Conservation (phyloP, 2,329 filamentous ascomycete species). For the Calonectria pteridis region DNA sequence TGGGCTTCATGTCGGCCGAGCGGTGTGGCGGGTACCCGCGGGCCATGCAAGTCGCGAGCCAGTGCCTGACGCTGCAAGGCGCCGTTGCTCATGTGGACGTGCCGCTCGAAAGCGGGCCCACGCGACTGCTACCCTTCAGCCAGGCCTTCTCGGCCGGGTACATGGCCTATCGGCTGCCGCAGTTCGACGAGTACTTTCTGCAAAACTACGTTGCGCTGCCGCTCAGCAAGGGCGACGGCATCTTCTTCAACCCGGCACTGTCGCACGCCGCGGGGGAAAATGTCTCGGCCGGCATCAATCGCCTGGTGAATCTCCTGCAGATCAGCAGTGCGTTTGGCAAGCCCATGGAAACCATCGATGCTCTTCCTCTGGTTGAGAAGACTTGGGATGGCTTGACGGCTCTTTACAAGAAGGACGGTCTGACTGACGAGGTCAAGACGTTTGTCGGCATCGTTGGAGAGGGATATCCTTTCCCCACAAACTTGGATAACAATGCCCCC, state of each 20-base stretch:
- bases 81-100: slow-evolving; percentile 73
- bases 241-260: slow-evolving; percentile 74
- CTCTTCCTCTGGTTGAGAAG: slow-evolving; percentile 58
- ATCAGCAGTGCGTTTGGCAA: slow-evolving; percentile 73
- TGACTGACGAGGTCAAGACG: slow-evolving; percentile 57
- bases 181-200: slow-evolving; percentile 68
- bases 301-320: slow-evolving; percentile 73
- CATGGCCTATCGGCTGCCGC: slow-evolving; percentile 65
- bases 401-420: slow-evolving; percentile 50
- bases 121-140: slow-evolving; percentile 71
- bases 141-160: slow-evolving; percentile 69
- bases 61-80: slow-evolving; percentile 72
- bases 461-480: slow-evolving; percentile 73
- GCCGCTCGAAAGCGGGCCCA: slow-evolving; percentile 69
- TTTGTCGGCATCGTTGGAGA: slow-evolving; percentile 66
- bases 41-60: slow-evolving; percentile 65
- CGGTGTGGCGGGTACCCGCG: slow-evolving; percentile 62
- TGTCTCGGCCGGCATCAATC: slow-evolving; percentile 57
- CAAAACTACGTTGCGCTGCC: slow-evolving; percentile 65
- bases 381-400: slow-evolving; percentile 56
- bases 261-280: slow-evolving; percentile 75
- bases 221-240: slow-evolving; percentile 66
- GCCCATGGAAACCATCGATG: slow-evolving; percentile 72
- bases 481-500: slow-evolving; percentile 69
- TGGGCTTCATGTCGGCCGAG: slow-evolving; percentile 70